Evolutionary conservation across 176 grass and related monocot species (phyloP), one percentile per base, ranked within the genome.

Genomic region (Musa beccarii): DNA sequence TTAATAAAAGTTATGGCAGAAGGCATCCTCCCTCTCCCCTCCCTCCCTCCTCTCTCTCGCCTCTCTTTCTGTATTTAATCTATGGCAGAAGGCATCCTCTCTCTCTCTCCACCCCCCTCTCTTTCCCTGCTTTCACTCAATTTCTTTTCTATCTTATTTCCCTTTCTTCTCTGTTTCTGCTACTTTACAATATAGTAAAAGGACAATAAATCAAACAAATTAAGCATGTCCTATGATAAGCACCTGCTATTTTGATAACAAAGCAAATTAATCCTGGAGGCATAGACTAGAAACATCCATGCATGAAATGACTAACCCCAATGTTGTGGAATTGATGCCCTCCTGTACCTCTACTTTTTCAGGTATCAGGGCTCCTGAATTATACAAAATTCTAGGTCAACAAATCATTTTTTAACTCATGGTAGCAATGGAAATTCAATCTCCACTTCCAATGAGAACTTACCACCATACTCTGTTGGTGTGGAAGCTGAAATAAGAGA

Each of bases 401-500:
- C 16, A 80, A 53, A 54, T 8, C 25, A 73, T 14, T 79, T 52
- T 10, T 9, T 43, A 43, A 56, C 15, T 53, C 15, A 49, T 49
- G 1, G 26, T 66, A 24, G 8, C 15, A 54, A 11, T 68, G 20
- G 19, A 69, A 65, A 16, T 26, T 24, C 14, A 78, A 17, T 9
- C 6, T 10, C 22, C 20, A 52, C 8, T 83, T 80, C 14, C 13
- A 82, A 69, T 10, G 49, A 84, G 3, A 75, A 53, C 64, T 59
- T 83, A 89, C 90, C 87, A 0, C 50, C 78, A 66, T 70, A 74
- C 71, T 81, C 54, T 56, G 81, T 53, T 49, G 80, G 53, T 49
- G 64, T 43, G 66, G 68, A 80, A 80, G 25, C 67, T 26, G 23
- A 62, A 52, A 51, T 26, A 52, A 70, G 15, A 69, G 55, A 63